A percentile compares a stretch with the other conserved stretches of the same genome.
Conservation (phyloP, 768 basidiomycete genomes). For the Xanthoconium purpureum region DNA sequence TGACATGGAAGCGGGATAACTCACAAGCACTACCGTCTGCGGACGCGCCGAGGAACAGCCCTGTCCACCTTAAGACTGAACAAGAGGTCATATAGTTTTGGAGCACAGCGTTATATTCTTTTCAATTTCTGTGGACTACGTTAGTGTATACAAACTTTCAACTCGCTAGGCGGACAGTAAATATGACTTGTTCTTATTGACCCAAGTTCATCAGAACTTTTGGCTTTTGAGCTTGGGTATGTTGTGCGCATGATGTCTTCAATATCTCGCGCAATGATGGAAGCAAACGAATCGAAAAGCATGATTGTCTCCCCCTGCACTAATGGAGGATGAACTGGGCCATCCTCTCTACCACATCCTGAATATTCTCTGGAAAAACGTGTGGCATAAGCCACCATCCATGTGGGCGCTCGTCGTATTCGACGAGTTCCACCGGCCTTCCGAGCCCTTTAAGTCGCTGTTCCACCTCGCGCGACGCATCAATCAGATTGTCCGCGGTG, state of each 20-base stretch:
- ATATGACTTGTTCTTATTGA: not conserved
- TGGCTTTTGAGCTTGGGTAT: too few species aligned
- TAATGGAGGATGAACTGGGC: conserved; percentile 4
- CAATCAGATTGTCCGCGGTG: conserved; percentile 11
- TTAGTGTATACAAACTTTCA: too few species aligned
- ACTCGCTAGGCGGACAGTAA: too few species aligned
- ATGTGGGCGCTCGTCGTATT: conserved; percentile 24
- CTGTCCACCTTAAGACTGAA: too few species aligned
- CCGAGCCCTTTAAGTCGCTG: not conserved
- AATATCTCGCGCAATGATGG: too few species aligned
- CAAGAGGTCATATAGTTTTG: too few species aligned
- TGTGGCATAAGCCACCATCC: conserved; percentile 19
- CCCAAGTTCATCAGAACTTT: conserved; percentile 4
- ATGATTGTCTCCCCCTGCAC: not conserved
- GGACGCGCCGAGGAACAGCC: too few species aligned
- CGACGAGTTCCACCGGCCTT: conserved; percentile 20
- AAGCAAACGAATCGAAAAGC: conserved; percentile 14
- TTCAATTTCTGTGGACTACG: too few species aligned
- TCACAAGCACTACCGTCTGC: too few species aligned
- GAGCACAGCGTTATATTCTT: too few species aligned
- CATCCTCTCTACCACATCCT: conserved; percentile 12
- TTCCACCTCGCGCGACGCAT: conserved; percentile 8
- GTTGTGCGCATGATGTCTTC: not conserved
- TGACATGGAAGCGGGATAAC: too few species aligned
- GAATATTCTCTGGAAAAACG: conserved; percentile 13